phyloP scores from a whole-genome alignment of 75 land plant species.

The Sequoia sempervirens region DNA sequence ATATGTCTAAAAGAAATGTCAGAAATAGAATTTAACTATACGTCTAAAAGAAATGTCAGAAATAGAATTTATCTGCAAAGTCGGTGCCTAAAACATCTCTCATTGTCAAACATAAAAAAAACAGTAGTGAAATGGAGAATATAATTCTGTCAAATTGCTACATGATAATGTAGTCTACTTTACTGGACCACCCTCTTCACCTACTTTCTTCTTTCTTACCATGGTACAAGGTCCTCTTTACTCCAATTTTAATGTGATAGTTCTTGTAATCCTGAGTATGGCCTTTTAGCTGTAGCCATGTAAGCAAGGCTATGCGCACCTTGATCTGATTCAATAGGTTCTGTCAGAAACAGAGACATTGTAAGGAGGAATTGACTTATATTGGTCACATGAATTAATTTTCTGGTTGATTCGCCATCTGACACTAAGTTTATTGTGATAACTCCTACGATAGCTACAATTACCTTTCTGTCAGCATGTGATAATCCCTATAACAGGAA shows the following conservation, averaged over 20 bases:
- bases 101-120: background rate
- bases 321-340: background rate
- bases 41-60: too few relatives aligned
- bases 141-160: background rate
- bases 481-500: background rate
- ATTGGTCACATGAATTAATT: background rate
- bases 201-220: background rate
- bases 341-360: background rate
- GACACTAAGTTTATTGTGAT: background rate
- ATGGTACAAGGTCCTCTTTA: background rate
- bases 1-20: background rate
- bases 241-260: background rate
- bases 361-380: background rate
- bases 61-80: background rate
- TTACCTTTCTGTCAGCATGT: background rate
- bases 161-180: background rate
- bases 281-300: background rate
- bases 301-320: background rate
- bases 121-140: background rate
- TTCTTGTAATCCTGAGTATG: background rate
- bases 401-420: background rate
- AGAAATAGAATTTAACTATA: background rate
- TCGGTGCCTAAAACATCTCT: background rate
- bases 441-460: background rate
- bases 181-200: background rate